Base-by-base conservation (phyloP, 2,329 filamentous ascomycete genomes). In the Didymella lethalis region DNA sequence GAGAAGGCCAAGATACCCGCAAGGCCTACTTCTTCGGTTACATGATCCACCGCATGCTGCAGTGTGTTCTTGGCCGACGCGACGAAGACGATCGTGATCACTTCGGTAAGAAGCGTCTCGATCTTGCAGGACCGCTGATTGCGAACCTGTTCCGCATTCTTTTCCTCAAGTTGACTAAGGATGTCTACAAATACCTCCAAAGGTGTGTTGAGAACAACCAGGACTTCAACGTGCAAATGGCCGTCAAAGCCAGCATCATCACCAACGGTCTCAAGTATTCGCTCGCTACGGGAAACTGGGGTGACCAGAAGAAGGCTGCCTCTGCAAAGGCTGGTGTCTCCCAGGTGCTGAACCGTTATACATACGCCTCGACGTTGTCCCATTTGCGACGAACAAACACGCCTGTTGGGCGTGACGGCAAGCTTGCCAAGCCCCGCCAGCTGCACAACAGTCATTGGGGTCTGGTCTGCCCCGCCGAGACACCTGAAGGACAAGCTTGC, bases 381-480 rank as follows among this genome's bases (percentile, higher is more conserved):
- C 96, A 99, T 89, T 85, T 99, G 79, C 89, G 96, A 70, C 89
- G 95, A 73, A 99, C 96, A 52, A 99, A 99, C 77, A 99, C 96
- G 0, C 95, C 95, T 0, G 96, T 99, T 64, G 95, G 96, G 62
- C 88, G 96, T 81, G 96, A 99, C 79, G 96, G 95, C 67, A 99
- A 99, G 79, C 90, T 99, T 67, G 96, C 96, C 40, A 99, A 99
- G 79, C 95, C 95, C 38, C 91, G 95, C 60, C 96, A 99, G 80
- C 85, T 99, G 64, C 95, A 99, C 83, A 98, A 98, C 78, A 98
- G 94, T 7, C 95, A 99, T 75, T 99, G 95, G 95, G 95, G 95
- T 63, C 82, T 98, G 69, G 94, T 99, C 18, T 99, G 95, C 77
- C 95, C 95, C 29, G 94, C 95, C 29, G 95, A 99, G 77, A 99